phyloP scores from a whole-genome alignment of 1,284 basidiomycete genomes.

The Anthracocystis setariae region DNA sequence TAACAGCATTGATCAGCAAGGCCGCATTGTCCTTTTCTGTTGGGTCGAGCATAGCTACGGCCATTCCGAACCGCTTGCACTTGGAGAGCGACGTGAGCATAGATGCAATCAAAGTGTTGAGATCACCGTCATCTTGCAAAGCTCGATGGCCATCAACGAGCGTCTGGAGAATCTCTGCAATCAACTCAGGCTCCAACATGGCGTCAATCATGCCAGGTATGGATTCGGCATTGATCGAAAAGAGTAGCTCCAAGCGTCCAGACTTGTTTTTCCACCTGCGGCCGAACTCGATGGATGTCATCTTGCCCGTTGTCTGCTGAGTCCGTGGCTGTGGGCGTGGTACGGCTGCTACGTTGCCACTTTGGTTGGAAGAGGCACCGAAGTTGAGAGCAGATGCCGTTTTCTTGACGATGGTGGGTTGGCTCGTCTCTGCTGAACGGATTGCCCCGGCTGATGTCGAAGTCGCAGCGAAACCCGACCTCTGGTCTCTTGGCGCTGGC shows the following conservation, averaged over 20 bases:
- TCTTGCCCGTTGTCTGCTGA: neutral
- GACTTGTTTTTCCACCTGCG: constrained; percentile 40
- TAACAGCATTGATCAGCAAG: constrained; percentile 14
- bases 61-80: constrained; percentile 41
- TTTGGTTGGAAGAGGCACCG: constrained; percentile 7
- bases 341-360: neutral
- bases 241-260: constrained; percentile 13
- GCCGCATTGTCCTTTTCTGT: constrained; percentile 22
- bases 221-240: constrained; percentile 15
- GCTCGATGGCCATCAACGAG: constrained; percentile 8
- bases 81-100: constrained; percentile 17
- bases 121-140: neutral
- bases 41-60: constrained; percentile 35
- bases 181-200: constrained; percentile 37
- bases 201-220: constrained; percentile 36
- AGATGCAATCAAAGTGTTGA: neutral
- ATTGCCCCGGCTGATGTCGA: neutral
- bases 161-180: constrained; percentile 28
- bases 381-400: constrained; percentile 41
- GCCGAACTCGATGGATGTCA: constrained; percentile 45
- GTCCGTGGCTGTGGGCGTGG: neutral
- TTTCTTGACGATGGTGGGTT: constrained; percentile 10
- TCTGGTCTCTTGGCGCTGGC: neutral
- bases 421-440: neutral
- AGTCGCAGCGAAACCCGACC: neutral